A percentile compares a stretch with the other conserved stretches of the same genome.
These are phyloP conservation scores for Cruciata laevipes DNA, from an alignment of 257 asterid species.

Conservation along the genomic window DNA sequence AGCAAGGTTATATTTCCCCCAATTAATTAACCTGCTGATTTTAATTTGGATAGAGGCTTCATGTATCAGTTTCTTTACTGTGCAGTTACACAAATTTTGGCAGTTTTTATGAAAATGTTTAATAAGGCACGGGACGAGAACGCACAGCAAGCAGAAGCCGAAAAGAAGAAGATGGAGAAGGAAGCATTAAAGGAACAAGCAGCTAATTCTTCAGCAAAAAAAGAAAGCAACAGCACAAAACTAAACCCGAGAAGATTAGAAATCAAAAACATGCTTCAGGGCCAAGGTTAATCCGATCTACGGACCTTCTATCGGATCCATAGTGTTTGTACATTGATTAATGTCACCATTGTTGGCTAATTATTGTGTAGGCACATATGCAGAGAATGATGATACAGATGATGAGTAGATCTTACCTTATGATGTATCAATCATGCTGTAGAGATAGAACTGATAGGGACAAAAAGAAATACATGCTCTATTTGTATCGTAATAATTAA, in stretches of 20 bases:
- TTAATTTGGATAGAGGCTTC: neutral
- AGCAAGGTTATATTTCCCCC: slow-evolving; percentile 56
- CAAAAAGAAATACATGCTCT: neutral
- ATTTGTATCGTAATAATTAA: neutral
- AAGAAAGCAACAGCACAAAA: slow-evolving; percentile 60
- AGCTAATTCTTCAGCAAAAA: slow-evolving; percentile 61
- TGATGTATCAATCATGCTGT: slow-evolving; percentile 4
- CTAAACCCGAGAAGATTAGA: slow-evolving; percentile 22
- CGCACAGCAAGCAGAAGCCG: slow-evolving; percentile 73
- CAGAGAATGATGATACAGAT: slow-evolving; percentile 2
- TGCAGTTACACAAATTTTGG: slow-evolving; percentile 91
- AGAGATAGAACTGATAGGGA: slow-evolving; percentile 1
- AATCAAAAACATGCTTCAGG: slow-evolving; percentile 37
- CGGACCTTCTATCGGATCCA: neutral
- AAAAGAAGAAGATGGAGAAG: slow-evolving; percentile 85
- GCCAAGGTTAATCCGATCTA: slow-evolving; percentile 13
- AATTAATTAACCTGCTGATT: neutral
- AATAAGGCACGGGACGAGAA: slow-evolving; percentile 85
- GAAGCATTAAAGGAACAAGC: slow-evolving; percentile 86
- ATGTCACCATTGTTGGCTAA: neutral
- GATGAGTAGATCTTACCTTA: slow-evolving; percentile 4
- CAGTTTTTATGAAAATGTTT: slow-evolving; percentile 74
- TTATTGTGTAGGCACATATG: neutral
- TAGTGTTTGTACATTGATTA: slow-evolving; percentile 9
- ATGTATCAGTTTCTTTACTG: slow-evolving; percentile 10